Conservation (phyloP, 2,329 filamentous ascomycete species). For the Capronia epimyces region DNA sequence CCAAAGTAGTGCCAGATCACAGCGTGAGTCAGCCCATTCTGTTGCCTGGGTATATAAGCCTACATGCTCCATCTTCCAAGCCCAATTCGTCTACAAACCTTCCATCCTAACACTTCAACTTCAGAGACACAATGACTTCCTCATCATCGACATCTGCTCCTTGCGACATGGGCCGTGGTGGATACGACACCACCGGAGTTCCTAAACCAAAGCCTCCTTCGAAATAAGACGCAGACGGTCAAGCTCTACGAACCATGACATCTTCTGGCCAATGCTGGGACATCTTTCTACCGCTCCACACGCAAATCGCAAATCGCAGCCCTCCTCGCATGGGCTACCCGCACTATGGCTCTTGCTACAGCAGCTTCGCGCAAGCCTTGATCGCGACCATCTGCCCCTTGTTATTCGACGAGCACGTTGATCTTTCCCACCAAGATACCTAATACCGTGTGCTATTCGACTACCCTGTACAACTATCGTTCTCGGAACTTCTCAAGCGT, state of each 20-base stretch:
- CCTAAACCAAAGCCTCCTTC: conserved; percentile 45
- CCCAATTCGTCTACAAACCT: not conserved
- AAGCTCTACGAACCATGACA: not conserved
- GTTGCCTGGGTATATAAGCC: conserved; percentile 23
- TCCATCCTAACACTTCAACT: conserved; percentile 17
- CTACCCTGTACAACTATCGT: conserved; percentile 31
- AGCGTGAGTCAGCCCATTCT: conserved; percentile 18
- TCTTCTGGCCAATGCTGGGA: not conserved
- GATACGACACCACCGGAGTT: conserved; percentile 49
- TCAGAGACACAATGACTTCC: conserved; percentile 26
- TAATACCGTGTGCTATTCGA: conserved; percentile 26
- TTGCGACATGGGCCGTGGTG: conserved; percentile 48
- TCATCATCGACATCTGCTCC: conserved; percentile 21
- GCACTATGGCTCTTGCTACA: not conserved
- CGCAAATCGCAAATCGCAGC: not conserved
- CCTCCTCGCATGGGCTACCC: not conserved
- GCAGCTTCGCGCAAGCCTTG: not conserved
- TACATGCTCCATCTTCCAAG: not conserved
- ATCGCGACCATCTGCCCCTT: not conserved
- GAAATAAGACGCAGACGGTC: conserved; percentile 15
- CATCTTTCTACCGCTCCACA: conserved; percentile 13
- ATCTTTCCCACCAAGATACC: conserved; percentile 14
- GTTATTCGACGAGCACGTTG: conserved; percentile 8
- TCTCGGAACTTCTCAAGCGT: conserved; percentile 24
- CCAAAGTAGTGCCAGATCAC: conserved; percentile 12